phyloP scores from a whole-genome alignment of 31 red algal genomes.

The Bonnemaisonia californica region DNA sequence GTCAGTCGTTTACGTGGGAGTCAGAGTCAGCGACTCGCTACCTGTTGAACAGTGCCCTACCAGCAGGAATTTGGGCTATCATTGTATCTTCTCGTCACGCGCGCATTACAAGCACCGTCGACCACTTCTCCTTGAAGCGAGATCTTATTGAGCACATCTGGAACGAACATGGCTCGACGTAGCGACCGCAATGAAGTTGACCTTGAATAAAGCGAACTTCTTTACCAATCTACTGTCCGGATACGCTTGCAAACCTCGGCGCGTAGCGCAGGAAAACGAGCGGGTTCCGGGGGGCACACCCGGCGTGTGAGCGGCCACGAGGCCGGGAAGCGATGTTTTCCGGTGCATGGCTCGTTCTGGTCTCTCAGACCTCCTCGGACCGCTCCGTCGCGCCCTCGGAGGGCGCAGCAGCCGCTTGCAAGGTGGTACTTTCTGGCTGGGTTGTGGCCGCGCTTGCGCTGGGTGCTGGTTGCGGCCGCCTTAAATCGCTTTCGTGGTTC shows the following conservation, averaged over 20 bases:
- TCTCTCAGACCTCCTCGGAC: no score
- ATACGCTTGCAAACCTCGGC: neutral
- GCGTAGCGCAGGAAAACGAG: no score
- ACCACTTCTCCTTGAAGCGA: slow-evolving; percentile 22
- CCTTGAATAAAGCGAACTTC: neutral
- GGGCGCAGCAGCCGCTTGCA: no score
- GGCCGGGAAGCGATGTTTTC: no score
- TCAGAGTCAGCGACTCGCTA: slow-evolving; percentile 5
- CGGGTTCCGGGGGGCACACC: no score
- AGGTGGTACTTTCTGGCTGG: no score
- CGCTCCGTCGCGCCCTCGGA: no score
- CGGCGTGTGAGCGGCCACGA: no score
- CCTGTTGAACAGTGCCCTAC: neutral
- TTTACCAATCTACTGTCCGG: slow-evolving; percentile 2
- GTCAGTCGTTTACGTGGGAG: slow-evolving; percentile 13
- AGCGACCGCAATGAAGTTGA: neutral
- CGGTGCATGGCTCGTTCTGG: no score
- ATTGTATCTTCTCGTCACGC: slow-evolving; percentile 14
- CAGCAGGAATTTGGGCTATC: slow-evolving; percentile 23
- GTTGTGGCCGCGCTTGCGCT: no score
- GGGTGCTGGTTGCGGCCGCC: neutral
- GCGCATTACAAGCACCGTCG: slow-evolving; percentile 15
- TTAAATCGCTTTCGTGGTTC: neutral
- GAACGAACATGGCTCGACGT: slow-evolving; percentile 12
- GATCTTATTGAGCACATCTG: slow-evolving; percentile 52